These are phyloP conservation scores for Chloris gayana DNA, from an alignment of 176 grass and related monocot species.

Conservation along the genomic window DNA sequence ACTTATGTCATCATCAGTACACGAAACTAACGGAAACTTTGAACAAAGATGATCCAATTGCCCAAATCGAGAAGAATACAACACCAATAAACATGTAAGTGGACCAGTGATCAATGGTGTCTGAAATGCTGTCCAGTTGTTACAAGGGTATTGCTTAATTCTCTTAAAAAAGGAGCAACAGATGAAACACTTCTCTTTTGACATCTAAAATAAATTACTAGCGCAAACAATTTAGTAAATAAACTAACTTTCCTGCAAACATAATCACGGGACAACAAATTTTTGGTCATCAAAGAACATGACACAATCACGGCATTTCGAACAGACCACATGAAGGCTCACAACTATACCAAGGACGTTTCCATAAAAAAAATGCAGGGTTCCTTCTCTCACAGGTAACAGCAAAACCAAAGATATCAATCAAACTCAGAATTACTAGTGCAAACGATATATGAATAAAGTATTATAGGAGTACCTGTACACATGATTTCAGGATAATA, in stretches of 20 bases:
- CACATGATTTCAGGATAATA: conserved; percentile 23
- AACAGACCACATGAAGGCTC: background rate
- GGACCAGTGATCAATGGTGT: background rate
- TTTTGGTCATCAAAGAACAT: background rate
- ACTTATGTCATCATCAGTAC: conserved; percentile 9
- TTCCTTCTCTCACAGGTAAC: background rate
- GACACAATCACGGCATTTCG: background rate
- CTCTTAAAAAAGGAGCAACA: background rate
- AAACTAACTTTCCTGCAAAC: conserved; percentile 3
- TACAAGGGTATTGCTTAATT: background rate
- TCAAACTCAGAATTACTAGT: background rate
- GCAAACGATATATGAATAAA: background rate
- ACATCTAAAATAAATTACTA: background rate
- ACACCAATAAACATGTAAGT: background rate
- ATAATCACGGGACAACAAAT: conserved; percentile 21
- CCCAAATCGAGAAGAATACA: background rate
- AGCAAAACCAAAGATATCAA: background rate
- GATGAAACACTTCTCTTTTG: background rate
- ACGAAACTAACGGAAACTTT: conserved; percentile 18
- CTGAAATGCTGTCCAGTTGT: background rate
- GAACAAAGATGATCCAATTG: conserved; percentile 10
- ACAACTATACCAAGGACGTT: background rate
- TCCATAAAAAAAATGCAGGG: background rate
- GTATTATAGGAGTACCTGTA: background rate
- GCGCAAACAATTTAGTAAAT: background rate